Evolutionary conservation across 2,329 filamentous ascomycete genomes (phyloP).

Genomic region (Penicillium sp.): DNA sequence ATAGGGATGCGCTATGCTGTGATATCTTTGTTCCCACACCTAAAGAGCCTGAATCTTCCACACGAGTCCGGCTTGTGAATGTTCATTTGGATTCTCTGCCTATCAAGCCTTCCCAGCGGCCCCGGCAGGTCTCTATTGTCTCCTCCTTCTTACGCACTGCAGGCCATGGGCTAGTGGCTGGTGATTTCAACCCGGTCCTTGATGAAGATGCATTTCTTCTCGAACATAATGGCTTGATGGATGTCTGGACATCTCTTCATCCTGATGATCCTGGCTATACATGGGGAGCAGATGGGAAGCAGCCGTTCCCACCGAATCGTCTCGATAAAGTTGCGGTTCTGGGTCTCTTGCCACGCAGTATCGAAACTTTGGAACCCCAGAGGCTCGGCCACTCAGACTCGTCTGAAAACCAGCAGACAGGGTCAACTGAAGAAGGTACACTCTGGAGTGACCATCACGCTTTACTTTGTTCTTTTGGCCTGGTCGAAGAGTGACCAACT

Average conservation of each 20-base stretch:
- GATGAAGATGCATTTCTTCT: slow-evolving; percentile 34
- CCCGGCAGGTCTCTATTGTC: slow-evolving; percentile 28
- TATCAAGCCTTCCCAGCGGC: slow-evolving; percentile 27
- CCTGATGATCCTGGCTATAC: slow-evolving; percentile 33
- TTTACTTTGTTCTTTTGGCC: neutral
- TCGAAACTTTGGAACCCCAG: slow-evolving; percentile 3
- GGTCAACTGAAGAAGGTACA: neutral
- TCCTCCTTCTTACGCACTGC: slow-evolving; percentile 23
- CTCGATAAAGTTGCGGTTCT: slow-evolving; percentile 38
- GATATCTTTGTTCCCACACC: slow-evolving; percentile 9
- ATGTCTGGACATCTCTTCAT: slow-evolving; percentile 34
- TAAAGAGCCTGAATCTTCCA: neutral
- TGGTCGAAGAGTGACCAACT: neutral
- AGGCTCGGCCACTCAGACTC: neutral
- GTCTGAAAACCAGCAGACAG: neutral
- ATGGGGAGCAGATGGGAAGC: slow-evolving; percentile 37
- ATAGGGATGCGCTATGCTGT: slow-evolving; percentile 7
- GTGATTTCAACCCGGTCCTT: slow-evolving; percentile 42
- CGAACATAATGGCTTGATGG: slow-evolving; percentile 30
- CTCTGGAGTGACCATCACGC: neutral
- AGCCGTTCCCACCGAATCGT: slow-evolving; percentile 31
- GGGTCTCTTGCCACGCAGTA: slow-evolving; percentile 19
- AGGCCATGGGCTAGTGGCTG: slow-evolving; percentile 35
- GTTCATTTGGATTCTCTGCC: slow-evolving; percentile 40
- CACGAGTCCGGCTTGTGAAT: slow-evolving; percentile 34